Conservation (phyloP, 495 filamentous ascomycete species). For the Rusavskia elegans region DNA sequence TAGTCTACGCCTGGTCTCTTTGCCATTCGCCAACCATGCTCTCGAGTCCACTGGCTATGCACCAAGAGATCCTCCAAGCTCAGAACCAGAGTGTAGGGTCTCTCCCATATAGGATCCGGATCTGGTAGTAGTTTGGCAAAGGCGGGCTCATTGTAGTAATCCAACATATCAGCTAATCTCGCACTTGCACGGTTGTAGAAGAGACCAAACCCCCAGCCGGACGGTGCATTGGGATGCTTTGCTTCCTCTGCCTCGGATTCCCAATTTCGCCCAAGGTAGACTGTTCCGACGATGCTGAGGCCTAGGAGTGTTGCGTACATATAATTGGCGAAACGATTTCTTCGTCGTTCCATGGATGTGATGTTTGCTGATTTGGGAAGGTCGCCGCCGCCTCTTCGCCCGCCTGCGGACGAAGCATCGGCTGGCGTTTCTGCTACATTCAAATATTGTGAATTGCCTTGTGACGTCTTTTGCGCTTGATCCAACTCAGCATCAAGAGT, state of each 20-base stretch:
- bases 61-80: conserved; percentile 88
- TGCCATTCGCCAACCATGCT: conserved; percentile 89
- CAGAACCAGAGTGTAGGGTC: conserved; percentile 85
- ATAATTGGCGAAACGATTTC: conserved; percentile 52
- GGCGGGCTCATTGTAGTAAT: conserved; percentile 90
- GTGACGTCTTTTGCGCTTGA: conserved; percentile 26
- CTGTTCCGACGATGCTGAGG: conserved; percentile 32
- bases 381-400: conserved; percentile 36
- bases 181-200: conserved; percentile 69
- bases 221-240: conserved; percentile 52
- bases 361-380: conserved; percentile 74
- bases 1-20: conserved; percentile 95
- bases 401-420: conserved; percentile 31
- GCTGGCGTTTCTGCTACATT: conserved; percentile 43
- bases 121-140: conserved; percentile 91
- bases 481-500: conserved; percentile 53
- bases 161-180: conserved; percentile 52
- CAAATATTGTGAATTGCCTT: conserved; percentile 24
- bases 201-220: conserved; percentile 52
- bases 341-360: conserved; percentile 71
- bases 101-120: conserved; percentile 59
- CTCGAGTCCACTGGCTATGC: conserved; percentile 82
- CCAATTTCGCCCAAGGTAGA: conserved; percentile 77
- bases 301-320: conserved; percentile 40
- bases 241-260: conserved; percentile 52